Base-by-base conservation (phyloP, 306 rosid genomes). In the Dalbergia oliveri region DNA sequence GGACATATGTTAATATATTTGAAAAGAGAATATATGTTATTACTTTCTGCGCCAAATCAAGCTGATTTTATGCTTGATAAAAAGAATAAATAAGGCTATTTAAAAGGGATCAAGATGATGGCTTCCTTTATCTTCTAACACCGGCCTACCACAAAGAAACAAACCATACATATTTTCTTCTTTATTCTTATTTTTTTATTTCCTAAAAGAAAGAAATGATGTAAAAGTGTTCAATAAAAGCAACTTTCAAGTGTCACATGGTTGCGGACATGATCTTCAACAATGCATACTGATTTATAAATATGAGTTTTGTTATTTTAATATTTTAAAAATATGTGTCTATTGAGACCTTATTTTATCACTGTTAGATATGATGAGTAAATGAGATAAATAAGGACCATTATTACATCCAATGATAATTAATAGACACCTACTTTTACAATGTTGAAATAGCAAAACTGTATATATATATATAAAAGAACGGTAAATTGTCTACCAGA, bases 201-300 rank as follows among this genome's bases (percentile, higher is more conserved):
- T 56, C 26, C 31, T 18, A 37, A 37, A 10, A 9, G 12, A 16
- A n/a, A 56, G 8, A 15, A 16, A 56, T 56, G 23, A 3, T n/a
- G 31, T 56, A 16, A 56, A 18, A 7, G 61, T 9, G 12, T 56
- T 16, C 11, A 45, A 69, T 23, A 12, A 12, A 45, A 21, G 19
- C 58, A 45, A 69, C 59, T 69, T 69, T 69, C 34, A 49, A 69
- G 44, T 47, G 43, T 49, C 60, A 47, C 23, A 69, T 47, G 74
- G 23, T 23, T 49, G 60, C 44, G 47, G 60, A 69, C 60, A 49
- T 14, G 23, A 26, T 19, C 44, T 44, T 19, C 31, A 26, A 26
- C 31, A 26, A 15, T 6, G 19, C 15, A 0, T 6, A 1, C 3
- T 4, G 8, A 51, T 50, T 5, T 50, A 50, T 14, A 50, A n/a